Conservation (phyloP, 2,329 filamentous ascomycete genomes). For the Gliomastix tumulicola region DNA sequence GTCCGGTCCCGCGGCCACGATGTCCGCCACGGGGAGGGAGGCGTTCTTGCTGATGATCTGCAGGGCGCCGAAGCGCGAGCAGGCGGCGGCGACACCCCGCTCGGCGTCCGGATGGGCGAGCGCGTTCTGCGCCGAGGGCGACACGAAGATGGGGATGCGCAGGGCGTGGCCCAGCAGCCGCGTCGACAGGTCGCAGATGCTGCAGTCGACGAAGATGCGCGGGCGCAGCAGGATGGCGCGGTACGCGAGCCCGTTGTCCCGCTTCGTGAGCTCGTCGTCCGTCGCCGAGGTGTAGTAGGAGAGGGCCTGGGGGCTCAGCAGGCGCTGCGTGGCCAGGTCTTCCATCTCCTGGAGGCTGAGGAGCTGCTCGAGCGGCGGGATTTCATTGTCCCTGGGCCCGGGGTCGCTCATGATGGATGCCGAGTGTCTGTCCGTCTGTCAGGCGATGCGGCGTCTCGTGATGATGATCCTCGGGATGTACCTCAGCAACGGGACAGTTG, state of each 20-base stretch:
- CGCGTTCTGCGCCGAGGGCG: slow-evolving; percentile 18
- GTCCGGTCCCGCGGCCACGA: slow-evolving; percentile 22
- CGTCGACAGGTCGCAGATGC: slow-evolving; percentile 62
- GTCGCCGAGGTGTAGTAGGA: slow-evolving; percentile 78
- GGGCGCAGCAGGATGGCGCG: slow-evolving; percentile 71
- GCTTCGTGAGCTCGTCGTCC: slow-evolving; percentile 70
- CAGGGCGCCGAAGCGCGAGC: slow-evolving; percentile 55
- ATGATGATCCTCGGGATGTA: too few relatives aligned
- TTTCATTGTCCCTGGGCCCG: too few relatives aligned
- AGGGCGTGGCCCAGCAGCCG: slow-evolving; percentile 47
- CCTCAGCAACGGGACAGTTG: too few relatives aligned
- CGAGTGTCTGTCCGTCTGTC: too few relatives aligned
- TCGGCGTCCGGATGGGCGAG: slow-evolving; percentile 35
- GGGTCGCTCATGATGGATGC: too few relatives aligned
- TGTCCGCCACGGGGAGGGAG: slow-evolving; percentile 48
- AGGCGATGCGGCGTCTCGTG: too few relatives aligned
- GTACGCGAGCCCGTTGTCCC: slow-evolving; percentile 69
- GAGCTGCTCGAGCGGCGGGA: too few relatives aligned
- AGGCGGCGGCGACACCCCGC: slow-evolving; percentile 31
- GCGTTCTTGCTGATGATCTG: slow-evolving; percentile 59
- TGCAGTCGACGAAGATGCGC: slow-evolving; percentile 75
- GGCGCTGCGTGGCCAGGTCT: not conserved
- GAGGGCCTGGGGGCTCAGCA: slow-evolving; percentile 7
- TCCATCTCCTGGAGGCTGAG: slow-evolving; percentile 2
- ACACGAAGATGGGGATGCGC: slow-evolving; percentile 51